These are phyloP conservation scores for Adansonia digitata DNA, from an alignment of 345 rosid species.

Conservation along the genomic window DNA sequence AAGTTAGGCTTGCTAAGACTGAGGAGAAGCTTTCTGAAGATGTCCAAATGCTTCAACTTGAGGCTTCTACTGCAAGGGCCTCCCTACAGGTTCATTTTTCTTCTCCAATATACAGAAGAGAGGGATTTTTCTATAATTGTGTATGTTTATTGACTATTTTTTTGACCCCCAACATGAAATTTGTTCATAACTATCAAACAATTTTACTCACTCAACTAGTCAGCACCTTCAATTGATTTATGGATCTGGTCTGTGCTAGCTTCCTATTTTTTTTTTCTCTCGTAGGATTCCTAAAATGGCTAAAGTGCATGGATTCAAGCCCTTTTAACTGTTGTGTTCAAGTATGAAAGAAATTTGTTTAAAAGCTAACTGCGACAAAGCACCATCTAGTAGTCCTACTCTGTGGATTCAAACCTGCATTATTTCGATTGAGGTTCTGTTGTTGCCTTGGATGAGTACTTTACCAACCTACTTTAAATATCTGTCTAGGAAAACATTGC, in stretches of 20 bases:
- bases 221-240: no score
- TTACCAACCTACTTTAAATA: not conserved
- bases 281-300: not conserved
- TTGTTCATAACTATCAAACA: not conserved
- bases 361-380: not conserved
- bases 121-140: not conserved
- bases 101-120: not conserved
- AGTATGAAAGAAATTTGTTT: not conserved
- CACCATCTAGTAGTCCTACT: not conserved
- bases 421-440: not conserved
- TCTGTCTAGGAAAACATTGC: not conserved
- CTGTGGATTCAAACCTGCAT: not conserved
- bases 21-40: constrained; percentile 75
- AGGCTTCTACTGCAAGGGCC: constrained; percentile 61
- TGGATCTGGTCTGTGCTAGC: not conserved
- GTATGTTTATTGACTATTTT: not conserved
- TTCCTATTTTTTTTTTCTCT: not conserved
- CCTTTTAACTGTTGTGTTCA: not conserved
- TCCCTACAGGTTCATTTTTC: constrained; percentile 50
- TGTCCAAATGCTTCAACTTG: constrained; percentile 60
- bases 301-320: not conserved
- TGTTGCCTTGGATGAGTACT: not conserved
- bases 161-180: not conserved
- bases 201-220: no score
- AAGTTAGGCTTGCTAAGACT: constrained; percentile 48